Base-by-base conservation (phyloP, 305 asterid genomes). In the Solanum chacoense region DNA sequence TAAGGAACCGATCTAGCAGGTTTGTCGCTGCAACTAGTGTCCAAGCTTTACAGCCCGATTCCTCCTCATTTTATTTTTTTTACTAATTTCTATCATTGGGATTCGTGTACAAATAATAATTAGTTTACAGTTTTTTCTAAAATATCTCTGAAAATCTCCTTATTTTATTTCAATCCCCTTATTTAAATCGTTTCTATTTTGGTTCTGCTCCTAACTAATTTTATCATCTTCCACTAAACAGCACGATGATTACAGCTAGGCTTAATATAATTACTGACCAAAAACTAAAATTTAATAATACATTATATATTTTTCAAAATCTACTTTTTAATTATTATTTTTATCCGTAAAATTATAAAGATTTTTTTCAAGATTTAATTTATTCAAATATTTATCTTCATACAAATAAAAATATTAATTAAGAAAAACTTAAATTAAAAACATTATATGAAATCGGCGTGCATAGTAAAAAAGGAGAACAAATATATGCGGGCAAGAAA, bases 21-120 rank as follows among this genome's bases (percentile, higher is more conserved):
- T 90, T 93, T 93, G 90, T 84, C 93, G 94, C 93, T 89, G 93
- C 84, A 88, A 83, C 91, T 88, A 93, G 89, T 84, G 92, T 92
- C 94, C 94, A 93, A 91, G 88, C 85, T 86, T 89, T 77, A 87
- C 93, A 89, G 89, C 89, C 89, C 91, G 90, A 91, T 90, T 89
- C 90, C 91, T 88, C 71, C 65, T 87, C 91, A 87, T 87, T 89
- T 24, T 8, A 13, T 69, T 45, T 75, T 67, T 50, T 88, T 42
- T 69, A 34, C 36, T 36, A 14, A 28, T 77, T 88, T 88, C 26
- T 63, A 20, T 29, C 91, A 71, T 92, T 29, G 93, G 88, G 55
- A 85, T 73, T 89, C 88, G 93, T 31, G 94, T 89, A 28, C 32
- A 77, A 79, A 87, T 34, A 85, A 88, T 29, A 78, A 31, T 76